These are phyloP conservation scores for Cyclostephanos tholiformis DNA, from an alignment of 108 stramenopile genomes.

Conservation along the genomic window DNA sequence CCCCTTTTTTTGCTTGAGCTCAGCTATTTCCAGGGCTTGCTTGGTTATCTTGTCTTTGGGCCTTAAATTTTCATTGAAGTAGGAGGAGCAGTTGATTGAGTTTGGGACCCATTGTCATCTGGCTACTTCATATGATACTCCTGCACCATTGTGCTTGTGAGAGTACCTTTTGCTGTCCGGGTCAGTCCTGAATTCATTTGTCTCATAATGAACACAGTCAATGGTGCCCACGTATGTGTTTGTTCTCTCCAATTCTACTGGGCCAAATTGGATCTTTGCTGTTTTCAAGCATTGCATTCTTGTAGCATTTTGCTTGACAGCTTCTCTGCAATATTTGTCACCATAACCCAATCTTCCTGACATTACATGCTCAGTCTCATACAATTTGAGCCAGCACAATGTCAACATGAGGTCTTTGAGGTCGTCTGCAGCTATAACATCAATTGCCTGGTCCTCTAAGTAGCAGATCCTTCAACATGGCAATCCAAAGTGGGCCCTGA, in stretches of 20 bases:
- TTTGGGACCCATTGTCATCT: no score
- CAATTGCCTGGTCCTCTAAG: neutral
- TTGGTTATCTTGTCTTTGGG: no score
- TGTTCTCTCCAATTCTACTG: neutral
- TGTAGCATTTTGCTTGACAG: neutral
- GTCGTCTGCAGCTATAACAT: neutral
- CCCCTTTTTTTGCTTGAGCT: no score
- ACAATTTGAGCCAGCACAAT: constrained; percentile 8
- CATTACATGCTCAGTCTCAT: constrained; percentile 7
- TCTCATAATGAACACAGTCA: constrained; percentile 3
- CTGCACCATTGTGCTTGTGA: constrained; percentile 12
- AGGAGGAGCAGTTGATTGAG: no score
- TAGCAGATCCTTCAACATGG: neutral
- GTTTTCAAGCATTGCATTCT: constrained; percentile 3
- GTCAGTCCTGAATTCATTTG: constrained; percentile 11
- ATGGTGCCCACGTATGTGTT: neutral
- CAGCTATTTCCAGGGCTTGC: no score
- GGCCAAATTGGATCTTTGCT: neutral
- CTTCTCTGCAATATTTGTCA: neutral
- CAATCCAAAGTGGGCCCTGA: constrained; percentile 5
- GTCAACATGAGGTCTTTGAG: neutral
- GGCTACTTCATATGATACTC: constrained; percentile 1
- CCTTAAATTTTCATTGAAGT: no score
- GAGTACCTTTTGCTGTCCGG: constrained; percentile 13
- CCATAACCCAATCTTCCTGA: constrained; percentile 9